phyloP scores from a whole-genome alignment of 805 yeast species.

The Suhomyces canberraensis region DNA sequence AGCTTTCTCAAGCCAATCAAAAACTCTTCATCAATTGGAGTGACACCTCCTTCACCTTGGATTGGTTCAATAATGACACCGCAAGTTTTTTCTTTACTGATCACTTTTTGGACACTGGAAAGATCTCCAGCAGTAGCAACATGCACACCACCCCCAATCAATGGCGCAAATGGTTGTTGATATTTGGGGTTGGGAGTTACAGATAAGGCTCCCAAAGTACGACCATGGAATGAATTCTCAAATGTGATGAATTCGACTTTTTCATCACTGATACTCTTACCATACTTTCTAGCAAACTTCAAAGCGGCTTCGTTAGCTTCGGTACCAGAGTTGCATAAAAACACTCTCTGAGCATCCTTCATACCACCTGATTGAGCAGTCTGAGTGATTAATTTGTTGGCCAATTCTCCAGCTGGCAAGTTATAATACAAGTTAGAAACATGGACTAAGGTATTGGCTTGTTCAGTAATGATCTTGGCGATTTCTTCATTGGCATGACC shows the following conservation, averaged over 20 bases:
- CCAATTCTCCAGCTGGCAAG: slow-evolving; percentile 76
- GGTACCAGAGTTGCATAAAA: slow-evolving; percentile 57
- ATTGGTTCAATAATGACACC: slow-evolving; percentile 96
- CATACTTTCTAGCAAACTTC: slow-evolving; percentile 74
- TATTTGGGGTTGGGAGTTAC: slow-evolving; percentile 93
- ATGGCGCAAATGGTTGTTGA: slow-evolving; percentile 85
- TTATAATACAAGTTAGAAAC: slow-evolving; percentile 85
- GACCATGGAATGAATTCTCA: slow-evolving; percentile 88
- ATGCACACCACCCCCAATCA: slow-evolving; percentile 86
- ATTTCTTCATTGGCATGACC: slow-evolving; percentile 84
- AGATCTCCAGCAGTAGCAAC: slow-evolving; percentile 63
- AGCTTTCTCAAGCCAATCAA: slow-evolving; percentile 61
- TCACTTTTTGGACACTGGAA: slow-evolving; percentile 52
- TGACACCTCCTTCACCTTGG: slow-evolving; percentile 97
- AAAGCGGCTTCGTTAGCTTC: slow-evolving; percentile 60
- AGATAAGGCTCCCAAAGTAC: slow-evolving; percentile 89
- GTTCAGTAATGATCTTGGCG: slow-evolving; percentile 67
- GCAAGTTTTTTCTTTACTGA: slow-evolving; percentile 62
- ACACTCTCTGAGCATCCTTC: slow-evolving; percentile 72
- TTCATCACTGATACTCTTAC: slow-evolving; percentile 48
- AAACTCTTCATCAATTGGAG: slow-evolving; percentile 62
- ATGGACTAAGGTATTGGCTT: slow-evolving; percentile 71
- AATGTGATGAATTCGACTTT: slow-evolving; percentile 85
- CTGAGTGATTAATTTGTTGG: slow-evolving; percentile 63
- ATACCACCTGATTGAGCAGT: slow-evolving; percentile 78